Evolutionary conservation across 495 filamentous ascomycete genomes (phyloP), one percentile per base, ranked within the genome.

Genomic region (Amphirosellinia nigrospora): DNA sequence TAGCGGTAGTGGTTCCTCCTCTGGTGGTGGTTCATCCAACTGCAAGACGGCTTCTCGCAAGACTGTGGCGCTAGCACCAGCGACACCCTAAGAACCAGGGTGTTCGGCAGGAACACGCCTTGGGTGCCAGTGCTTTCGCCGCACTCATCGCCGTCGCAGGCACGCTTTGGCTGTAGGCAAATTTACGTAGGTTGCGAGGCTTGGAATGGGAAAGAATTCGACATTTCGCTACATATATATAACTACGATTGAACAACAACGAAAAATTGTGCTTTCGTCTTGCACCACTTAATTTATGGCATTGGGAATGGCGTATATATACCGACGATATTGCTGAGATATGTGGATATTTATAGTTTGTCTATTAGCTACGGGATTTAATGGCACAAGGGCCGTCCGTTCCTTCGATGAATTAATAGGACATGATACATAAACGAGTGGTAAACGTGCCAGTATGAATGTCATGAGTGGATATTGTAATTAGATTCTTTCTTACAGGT

Each of bases 41-140:
- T 83, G 81, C 63, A 72, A 69, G 0, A 58, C 3, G 73, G 78
- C 9, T 85, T 84, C 67, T 70, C 79, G 55, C 73, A 77, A 61
- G 72, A 73, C 48, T 81, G 82, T 74, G 13, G 23, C 39, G 3
- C 21, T 23, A 67, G 77, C 58, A 56, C 72, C 70, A 65, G 58
- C 71, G 45, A 71, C 61, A 67, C 34, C 71, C 58, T 71, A 52
- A 66, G 45, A 83, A 75, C 64, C 58, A 79, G 23, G 80, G 77
- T 21, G 74, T 60, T 0, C 75, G 77, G 8, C 79, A 76, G 64
- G 83, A 86, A 39, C 74, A 78, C 56, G 78, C 74, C 3, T 62
- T 84, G 26, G 82, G 82, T 15, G 80, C 81, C 6, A 86, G 84
- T 58, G 75, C 84, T 8, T 82, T 87, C 66, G 85, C 85, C n/a